Percentiles rank a stretch among this genome's conserved stretches.
These are phyloP conservation scores for Pleurotus eryngii DNA, from an alignment of 768 basidiomycete species.

Conservation along the genomic window DNA sequence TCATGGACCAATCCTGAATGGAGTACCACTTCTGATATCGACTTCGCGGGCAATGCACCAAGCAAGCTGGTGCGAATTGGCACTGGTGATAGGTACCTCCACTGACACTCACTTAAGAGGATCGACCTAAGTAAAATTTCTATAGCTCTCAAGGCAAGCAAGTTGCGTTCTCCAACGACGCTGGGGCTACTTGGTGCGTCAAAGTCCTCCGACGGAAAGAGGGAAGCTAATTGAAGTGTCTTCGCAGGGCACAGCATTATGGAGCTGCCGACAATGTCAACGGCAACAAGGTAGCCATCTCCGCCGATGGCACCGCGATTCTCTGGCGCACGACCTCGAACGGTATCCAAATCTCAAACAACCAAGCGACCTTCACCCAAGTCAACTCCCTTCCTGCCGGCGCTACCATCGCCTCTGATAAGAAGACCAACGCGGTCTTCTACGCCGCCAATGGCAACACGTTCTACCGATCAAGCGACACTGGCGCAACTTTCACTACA, in stretches of 20 bases:
- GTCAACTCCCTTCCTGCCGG: conserved; percentile 50
- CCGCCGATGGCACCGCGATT: conserved; percentile 53
- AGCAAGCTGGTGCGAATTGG: conserved; percentile 41
- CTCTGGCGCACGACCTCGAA: conserved; percentile 51
- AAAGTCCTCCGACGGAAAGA: neutral
- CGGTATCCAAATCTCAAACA: conserved; percentile 52
- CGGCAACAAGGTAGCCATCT: conserved; percentile 42
- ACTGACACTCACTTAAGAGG: neutral
- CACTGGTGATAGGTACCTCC: conserved; percentile 39
- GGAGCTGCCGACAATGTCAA: conserved; percentile 48
- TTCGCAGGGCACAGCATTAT: conserved; percentile 43
- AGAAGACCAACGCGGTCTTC: conserved; percentile 52
- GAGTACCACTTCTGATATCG: conserved; percentile 34
- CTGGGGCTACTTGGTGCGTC: conserved; percentile 47
- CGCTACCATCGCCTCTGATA: conserved; percentile 62
- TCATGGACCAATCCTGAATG: conserved; percentile 32
- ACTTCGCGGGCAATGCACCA: conserved; percentile 40
- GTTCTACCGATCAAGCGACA: conserved; percentile 61
- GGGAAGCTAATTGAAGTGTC: neutral
- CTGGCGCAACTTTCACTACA: conserved; percentile 47
- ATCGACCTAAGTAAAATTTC: neutral
- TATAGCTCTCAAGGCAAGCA: conserved; percentile 44
- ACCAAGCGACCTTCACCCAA: conserved; percentile 42
- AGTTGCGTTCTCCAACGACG: conserved; percentile 54
- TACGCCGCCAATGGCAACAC: conserved; percentile 53